These are phyloP conservation scores for Fusarium udum DNA, from an alignment of 2,329 filamentous ascomycete species.

Conservation along the genomic window DNA sequence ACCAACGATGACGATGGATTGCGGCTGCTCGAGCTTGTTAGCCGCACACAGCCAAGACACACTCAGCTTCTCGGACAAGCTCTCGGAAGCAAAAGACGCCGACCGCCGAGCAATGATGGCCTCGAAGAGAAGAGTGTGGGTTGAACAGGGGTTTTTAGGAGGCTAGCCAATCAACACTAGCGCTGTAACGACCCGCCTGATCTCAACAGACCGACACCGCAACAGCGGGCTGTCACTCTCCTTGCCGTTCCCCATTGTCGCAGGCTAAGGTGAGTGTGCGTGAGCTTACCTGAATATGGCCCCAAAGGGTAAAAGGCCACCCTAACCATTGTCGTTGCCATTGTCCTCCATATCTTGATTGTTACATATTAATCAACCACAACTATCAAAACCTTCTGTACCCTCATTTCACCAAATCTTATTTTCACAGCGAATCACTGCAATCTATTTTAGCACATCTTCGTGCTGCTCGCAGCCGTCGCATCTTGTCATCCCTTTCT, in stretches of 20 bases:
- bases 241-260: conserved; percentile 6
- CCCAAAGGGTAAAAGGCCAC: conserved; percentile 38
- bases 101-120: conserved; percentile 26
- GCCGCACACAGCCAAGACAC: conserved; percentile 34
- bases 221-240: conserved; percentile 17
- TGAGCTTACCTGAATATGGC: conserved; percentile 27
- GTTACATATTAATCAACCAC: conserved; percentile 21
- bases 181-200: neutral
- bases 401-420: conserved; percentile 1
- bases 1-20: conserved; percentile 37
- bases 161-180: conserved; percentile 20
- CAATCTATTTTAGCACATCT: neutral
- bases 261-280: conserved; percentile 18
- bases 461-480: neutral
- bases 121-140: neutral
- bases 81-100: conserved; percentile 37
- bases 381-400: conserved; percentile 16
- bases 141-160: neutral
- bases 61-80: conserved; percentile 19
- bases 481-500: neutral
- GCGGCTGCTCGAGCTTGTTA: conserved; percentile 35
- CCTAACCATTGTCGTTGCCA: conserved; percentile 34
- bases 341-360: conserved; percentile 1
- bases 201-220: conserved; percentile 24
- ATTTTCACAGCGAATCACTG: neutral